A percentile compares a stretch with the other conserved stretches of the same genome.
phyloP scores from a whole-genome alignment of 1,284 basidiomycete species.

The Apiotrichum montevideense region DNA sequence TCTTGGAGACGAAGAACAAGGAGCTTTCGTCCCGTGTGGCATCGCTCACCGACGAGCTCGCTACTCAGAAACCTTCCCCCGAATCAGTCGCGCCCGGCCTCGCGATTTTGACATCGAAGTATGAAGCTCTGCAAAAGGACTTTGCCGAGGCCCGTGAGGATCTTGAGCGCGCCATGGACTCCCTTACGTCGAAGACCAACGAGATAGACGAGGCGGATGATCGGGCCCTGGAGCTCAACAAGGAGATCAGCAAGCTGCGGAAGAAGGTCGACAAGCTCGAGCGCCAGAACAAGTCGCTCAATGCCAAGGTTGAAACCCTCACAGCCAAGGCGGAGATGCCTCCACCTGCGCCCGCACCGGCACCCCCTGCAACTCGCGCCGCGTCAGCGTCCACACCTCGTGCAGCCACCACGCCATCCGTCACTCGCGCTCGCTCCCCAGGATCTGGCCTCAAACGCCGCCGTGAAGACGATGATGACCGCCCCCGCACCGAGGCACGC shows the following conservation, averaged over 20 bases:
- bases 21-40: constrained; percentile 8
- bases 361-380: no score
- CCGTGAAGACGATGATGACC: constrained; percentile 13
- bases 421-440: not conserved
- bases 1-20: constrained; percentile 10
- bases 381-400: not conserved
- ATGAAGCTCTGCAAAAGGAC: constrained; percentile 19
- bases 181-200: constrained; percentile 12
- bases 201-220: constrained; percentile 22
- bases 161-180: constrained; percentile 5
- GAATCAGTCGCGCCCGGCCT: not conserved
- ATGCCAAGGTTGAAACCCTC: constrained; percentile 9
- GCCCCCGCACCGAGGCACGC: not conserved
- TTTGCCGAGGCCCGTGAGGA: constrained; percentile 16
- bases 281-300: constrained; percentile 7
- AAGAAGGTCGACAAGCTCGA: constrained; percentile 11
- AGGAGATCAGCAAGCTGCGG: constrained; percentile 8
- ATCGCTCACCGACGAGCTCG: constrained; percentile 6
- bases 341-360: not conserved
- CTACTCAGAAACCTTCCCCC: not conserved
- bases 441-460: constrained; percentile 8
- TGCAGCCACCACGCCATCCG: not conserved
- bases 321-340: not conserved
- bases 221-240: constrained; percentile 14
- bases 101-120: constrained; percentile 21